These are phyloP conservation scores for Apiospora aurea DNA, from an alignment of 2,329 filamentous ascomycete species.

Conservation along the genomic window DNA sequence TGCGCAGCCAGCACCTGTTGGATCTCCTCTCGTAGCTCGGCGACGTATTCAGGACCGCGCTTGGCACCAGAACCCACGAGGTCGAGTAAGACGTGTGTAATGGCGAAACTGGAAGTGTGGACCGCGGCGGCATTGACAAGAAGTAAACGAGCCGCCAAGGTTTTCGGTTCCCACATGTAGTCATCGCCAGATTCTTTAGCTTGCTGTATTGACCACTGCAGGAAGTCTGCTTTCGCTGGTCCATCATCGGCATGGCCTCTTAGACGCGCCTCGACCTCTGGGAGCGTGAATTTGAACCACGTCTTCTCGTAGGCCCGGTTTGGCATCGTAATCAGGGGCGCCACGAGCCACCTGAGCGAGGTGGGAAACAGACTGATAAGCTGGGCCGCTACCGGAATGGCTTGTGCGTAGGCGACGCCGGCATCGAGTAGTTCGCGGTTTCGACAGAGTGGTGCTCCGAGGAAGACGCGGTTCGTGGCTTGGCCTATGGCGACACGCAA, in stretches of 20 bases:
- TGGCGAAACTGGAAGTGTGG: constrained; percentile 46
- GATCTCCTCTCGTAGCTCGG: constrained; percentile 54
- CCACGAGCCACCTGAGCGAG: constrained; percentile 31
- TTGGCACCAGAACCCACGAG: constrained; percentile 46
- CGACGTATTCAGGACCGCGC: constrained; percentile 41
- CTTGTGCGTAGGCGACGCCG: constrained; percentile 32
- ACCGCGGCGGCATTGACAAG: constrained; percentile 48
- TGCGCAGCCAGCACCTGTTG: constrained; percentile 38
- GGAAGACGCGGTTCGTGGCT: constrained; percentile 33
- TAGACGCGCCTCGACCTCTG: constrained; percentile 34
- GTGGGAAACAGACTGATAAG: constrained; percentile 32
- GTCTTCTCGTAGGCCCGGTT: constrained; percentile 31
- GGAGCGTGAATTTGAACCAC: constrained; percentile 30
- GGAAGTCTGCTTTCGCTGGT: constrained; percentile 31
- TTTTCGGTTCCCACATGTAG: constrained; percentile 30
- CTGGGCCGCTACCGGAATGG: constrained; percentile 30
- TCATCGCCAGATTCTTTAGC: constrained; percentile 31
- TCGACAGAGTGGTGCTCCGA: constrained; percentile 35
- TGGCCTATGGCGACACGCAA: constrained; percentile 26
- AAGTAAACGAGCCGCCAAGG: constrained; percentile 40
- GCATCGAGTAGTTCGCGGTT: constrained; percentile 31
- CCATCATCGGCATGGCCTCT: constrained; percentile 22
- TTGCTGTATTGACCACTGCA: constrained; percentile 34
- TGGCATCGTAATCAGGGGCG: constrained; percentile 32
- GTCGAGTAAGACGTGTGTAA: constrained; percentile 48